A percentile compares a stretch with the other conserved stretches of the same genome.
These are phyloP conservation scores for Saccharomycopsis sp. DNA, from an alignment of 805 yeast species.

Conservation along the genomic window DNA sequence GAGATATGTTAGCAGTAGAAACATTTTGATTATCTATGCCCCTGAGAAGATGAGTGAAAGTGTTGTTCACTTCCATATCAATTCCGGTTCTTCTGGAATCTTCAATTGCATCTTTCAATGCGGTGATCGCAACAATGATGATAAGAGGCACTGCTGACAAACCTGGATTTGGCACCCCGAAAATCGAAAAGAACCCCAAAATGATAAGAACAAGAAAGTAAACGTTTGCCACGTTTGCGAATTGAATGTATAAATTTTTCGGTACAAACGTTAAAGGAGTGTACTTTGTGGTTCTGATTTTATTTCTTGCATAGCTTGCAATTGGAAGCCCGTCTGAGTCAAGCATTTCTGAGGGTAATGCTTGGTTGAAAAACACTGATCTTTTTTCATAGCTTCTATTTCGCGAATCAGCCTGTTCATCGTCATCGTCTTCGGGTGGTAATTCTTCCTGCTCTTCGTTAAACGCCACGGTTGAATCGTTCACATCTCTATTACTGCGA, in stretches of 20 bases:
- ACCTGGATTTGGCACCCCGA: slow-evolving; percentile 76
- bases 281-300: slow-evolving; percentile 90
- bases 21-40: slow-evolving; percentile 53
- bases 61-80: slow-evolving; percentile 71
- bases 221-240: slow-evolving; percentile 81
- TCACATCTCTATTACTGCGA: neutral
- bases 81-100: slow-evolving; percentile 66
- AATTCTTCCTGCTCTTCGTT: slow-evolving; percentile 22
- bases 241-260: slow-evolving; percentile 71
- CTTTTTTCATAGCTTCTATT: slow-evolving; percentile 37
- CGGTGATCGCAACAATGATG: slow-evolving; percentile 67
- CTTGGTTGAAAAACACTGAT: slow-evolving; percentile 48
- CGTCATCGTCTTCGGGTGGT: slow-evolving; percentile 26
- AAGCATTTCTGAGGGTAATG: slow-evolving; percentile 47
- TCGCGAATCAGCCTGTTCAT: slow-evolving; percentile 27
- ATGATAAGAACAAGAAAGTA: slow-evolving; percentile 76
- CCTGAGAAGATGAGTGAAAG: slow-evolving; percentile 53
- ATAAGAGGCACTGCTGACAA: slow-evolving; percentile 69
- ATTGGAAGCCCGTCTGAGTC: slow-evolving; percentile 55
- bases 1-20: slow-evolving; percentile 50
- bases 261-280: slow-evolving; percentile 87
- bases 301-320: slow-evolving; percentile 70
- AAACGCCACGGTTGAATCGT: too few species aligned
- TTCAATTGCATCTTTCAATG: slow-evolving; percentile 71
- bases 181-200: slow-evolving; percentile 66